phyloP scores from a whole-genome alignment of 768 basidiomycete species.

The Mycena metata region DNA sequence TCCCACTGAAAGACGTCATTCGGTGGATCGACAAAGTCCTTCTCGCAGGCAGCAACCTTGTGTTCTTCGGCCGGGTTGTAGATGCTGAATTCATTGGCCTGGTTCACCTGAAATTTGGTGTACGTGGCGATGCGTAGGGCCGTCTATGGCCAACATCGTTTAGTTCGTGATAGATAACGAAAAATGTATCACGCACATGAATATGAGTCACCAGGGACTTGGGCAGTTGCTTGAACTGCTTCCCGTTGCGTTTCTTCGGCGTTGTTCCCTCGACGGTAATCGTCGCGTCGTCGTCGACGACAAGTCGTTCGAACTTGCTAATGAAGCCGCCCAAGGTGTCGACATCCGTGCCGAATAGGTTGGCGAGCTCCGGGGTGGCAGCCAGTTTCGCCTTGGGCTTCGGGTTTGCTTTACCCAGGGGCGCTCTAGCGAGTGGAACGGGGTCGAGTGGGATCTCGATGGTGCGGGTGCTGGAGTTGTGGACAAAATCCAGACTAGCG shows the following conservation, averaged over 20 bases:
- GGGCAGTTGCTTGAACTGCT: too few relatives aligned
- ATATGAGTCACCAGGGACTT: slow-evolving; percentile 16
- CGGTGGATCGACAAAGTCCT: slow-evolving; percentile 7
- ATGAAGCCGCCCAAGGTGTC: slow-evolving; percentile 17
- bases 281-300: slow-evolving; percentile 20
- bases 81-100: slow-evolving; percentile 27
- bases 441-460: slow-evolving; percentile 32
- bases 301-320: slow-evolving; percentile 17
- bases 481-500: slow-evolving; percentile 24
- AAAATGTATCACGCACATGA: slow-evolving; percentile 15
- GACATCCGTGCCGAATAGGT: slow-evolving; percentile 29
- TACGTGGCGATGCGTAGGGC: slow-evolving; percentile 25
- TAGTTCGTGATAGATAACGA: slow-evolving; percentile 4
- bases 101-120: slow-evolving; percentile 19
- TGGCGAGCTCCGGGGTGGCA: slow-evolving; percentile 18
- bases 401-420: slow-evolving; percentile 12
- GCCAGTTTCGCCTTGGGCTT: neutral
- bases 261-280: slow-evolving; percentile 19
- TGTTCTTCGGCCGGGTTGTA: slow-evolving; percentile 22
- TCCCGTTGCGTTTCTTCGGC: slow-evolving; percentile 19
- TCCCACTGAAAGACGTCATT: slow-evolving; percentile 29
- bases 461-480: slow-evolving; percentile 21
- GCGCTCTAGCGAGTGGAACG: slow-evolving; percentile 1
- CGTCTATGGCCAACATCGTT: slow-evolving; percentile 15
- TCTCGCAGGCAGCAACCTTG: slow-evolving; percentile 22